Evolutionary conservation across 495 filamentous ascomycete species (phyloP).

Genomic region (Podospora comata): DNA sequence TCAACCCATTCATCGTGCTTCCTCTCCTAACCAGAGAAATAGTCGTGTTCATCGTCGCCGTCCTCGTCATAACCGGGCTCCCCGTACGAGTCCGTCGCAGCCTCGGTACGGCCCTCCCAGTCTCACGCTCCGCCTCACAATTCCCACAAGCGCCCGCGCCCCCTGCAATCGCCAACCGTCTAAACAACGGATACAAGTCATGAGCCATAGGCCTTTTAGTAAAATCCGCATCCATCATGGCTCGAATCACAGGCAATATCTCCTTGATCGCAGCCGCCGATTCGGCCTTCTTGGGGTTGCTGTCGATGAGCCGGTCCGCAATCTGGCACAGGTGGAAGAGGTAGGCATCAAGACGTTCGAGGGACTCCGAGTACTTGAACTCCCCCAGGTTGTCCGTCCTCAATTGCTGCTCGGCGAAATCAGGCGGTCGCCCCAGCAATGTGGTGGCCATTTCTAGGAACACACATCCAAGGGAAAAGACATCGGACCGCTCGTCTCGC

Average conservation of each 20-base stretch:
- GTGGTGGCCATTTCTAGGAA: slow-evolving; percentile 46
- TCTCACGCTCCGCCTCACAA: slow-evolving; percentile 31
- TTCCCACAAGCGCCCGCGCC: slow-evolving; percentile 25
- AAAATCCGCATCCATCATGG: slow-evolving; percentile 31
- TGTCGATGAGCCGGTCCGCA: slow-evolving; percentile 10
- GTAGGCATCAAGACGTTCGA: slow-evolving; percentile 27
- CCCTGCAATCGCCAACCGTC: slow-evolving; percentile 27
- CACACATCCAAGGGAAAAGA: slow-evolving; percentile 50
- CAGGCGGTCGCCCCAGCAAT: slow-evolving; percentile 32
- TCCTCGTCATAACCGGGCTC: not conserved
- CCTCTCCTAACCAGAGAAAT: not conserved
- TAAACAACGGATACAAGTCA: slow-evolving; percentile 32
- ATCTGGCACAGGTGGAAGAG: slow-evolving; percentile 16
- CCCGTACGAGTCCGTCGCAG: not conserved
- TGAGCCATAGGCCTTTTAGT: slow-evolving; percentile 26
- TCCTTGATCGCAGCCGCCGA: slow-evolving; percentile 27
- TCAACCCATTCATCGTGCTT: not conserved
- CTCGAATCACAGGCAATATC: slow-evolving; percentile 23
- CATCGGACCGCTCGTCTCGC: slow-evolving; percentile 45
- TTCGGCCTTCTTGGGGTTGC: not conserved
- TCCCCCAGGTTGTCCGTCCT: not conserved
- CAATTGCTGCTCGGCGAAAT: slow-evolving; percentile 31
- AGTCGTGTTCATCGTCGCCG: slow-evolving; percentile 3
- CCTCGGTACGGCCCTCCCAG: slow-evolving; percentile 16
- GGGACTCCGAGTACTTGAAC: slow-evolving; percentile 30